Percentiles rank a stretch among this genome's conserved stretches.
Evolutionary conservation across 2,329 filamentous ascomycete species (phyloP).

Genomic region (Fusarium subglutinans): DNA sequence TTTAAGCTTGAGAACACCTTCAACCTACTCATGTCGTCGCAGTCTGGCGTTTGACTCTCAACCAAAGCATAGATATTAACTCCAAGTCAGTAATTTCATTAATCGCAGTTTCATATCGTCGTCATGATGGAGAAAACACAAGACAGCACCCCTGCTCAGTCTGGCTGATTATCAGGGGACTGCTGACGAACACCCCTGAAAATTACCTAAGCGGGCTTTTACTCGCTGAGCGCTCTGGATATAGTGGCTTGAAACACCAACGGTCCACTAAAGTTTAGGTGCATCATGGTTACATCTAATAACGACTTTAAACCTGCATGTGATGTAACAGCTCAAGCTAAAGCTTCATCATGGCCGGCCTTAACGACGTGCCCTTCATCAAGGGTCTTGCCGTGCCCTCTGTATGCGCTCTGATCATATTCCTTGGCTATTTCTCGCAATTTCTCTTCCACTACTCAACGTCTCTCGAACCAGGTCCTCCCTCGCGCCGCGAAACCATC

Average conservation of each 20-base stretch:
- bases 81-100: background rate
- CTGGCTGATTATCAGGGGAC: slow-evolving; percentile 25
- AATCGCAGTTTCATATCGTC: background rate
- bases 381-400: slow-evolving; percentile 72
- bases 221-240: background rate
- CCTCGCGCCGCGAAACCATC: slow-evolving; percentile 64
- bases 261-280: slow-evolving; percentile 8
- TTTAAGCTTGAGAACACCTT: slow-evolving; percentile 7
- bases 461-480: slow-evolving; percentile 66
- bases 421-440: slow-evolving; percentile 78
- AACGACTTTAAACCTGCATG: slow-evolving; percentile 1
- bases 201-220: slow-evolving; percentile 29
- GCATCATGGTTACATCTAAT: background rate
- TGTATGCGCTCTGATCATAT: slow-evolving; percentile 71
- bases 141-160: slow-evolving; percentile 18
- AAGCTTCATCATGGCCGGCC: slow-evolving; percentile 51
- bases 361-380: slow-evolving; percentile 54
- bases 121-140: slow-evolving; percentile 28
- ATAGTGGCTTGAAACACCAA: slow-evolving; percentile 2
- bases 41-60: background rate
- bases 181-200: slow-evolving; percentile 33
- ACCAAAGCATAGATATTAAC: background rate
- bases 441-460: slow-evolving; percentile 68
- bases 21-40: slow-evolving; percentile 24
- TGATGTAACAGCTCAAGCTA: slow-evolving; percentile 16